Evolutionary conservation across 1,139 yeast species (phyloP).

Genomic region (Pichia norvegensis): DNA sequence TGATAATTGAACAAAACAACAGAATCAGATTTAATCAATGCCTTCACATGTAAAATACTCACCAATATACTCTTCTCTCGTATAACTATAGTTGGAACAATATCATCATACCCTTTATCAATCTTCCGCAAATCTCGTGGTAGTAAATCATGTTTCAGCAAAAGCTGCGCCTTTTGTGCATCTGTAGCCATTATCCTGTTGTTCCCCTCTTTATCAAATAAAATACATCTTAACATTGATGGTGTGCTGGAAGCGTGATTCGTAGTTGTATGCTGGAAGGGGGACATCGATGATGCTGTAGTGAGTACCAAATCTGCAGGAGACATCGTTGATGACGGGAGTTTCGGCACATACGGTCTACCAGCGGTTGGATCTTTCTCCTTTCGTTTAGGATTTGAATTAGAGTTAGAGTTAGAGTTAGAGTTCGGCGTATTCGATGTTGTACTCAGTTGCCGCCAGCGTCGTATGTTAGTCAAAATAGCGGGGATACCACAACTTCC

Average conservation of each 20-base stretch:
- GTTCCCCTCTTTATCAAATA: constrained; percentile 66
- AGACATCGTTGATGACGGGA: constrained; percentile 4
- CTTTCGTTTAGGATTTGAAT: neutral
- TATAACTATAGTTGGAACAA: constrained; percentile 80
- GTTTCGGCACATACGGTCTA: neutral
- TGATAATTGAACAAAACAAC: constrained; percentile 75
- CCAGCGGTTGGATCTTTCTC: neutral
- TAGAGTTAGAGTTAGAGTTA: neutral
- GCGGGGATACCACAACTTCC: neutral
- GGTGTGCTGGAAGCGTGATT: constrained; percentile 4
- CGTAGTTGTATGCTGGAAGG: constrained; percentile 5
- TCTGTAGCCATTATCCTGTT: constrained; percentile 69
- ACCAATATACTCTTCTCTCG: constrained; percentile 73
- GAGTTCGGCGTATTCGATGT: neutral
- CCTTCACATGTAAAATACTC: constrained; percentile 77
- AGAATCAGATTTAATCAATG: constrained; percentile 70
- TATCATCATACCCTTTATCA: constrained; percentile 82
- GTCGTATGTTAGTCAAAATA: no score
- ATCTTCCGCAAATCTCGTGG: constrained; percentile 83
- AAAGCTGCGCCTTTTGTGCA: constrained; percentile 66
- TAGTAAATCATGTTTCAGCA: constrained; percentile 64
- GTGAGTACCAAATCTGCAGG: constrained; percentile 12
- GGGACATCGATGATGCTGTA: constrained; percentile 6
- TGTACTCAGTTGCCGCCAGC: neutral
- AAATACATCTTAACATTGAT: constrained; percentile 49